A percentile compares a stretch with the other conserved stretches of the same genome.
Conservation (phyloP, 2,329 filamentous ascomycete genomes). For the Septoria linicola region DNA sequence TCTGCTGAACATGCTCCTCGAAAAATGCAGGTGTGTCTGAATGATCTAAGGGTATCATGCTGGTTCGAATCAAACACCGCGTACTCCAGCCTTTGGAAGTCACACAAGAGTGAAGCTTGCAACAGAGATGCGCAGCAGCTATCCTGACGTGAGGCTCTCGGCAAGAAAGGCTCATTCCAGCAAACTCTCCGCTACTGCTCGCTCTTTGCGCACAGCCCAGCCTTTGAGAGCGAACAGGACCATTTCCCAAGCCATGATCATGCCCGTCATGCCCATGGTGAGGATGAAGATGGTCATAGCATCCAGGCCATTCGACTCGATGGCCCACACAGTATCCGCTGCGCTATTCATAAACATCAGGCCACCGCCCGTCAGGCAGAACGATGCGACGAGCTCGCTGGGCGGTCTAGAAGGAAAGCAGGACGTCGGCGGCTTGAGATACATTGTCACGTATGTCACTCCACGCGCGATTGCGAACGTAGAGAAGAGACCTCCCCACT, state of each 20-base stretch:
- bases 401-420: constrained; percentile 80
- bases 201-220: constrained; percentile 61
- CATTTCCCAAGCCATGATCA: constrained; percentile 83
- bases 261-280: constrained; percentile 75
- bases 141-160: too few relatives aligned
- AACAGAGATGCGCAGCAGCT: too few relatives aligned
- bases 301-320: constrained; percentile 74
- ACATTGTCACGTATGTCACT: constrained; percentile 77
- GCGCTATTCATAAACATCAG: constrained; percentile 90
- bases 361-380: constrained; percentile 83
- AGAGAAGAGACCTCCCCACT: constrained; percentile 85
- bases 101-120: too few relatives aligned
- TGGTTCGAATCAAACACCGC: too few relatives aligned
- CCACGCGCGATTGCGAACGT: constrained; percentile 76
- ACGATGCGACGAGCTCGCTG: constrained; percentile 81
- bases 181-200: constrained; percentile 17
- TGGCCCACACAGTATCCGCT: constrained; percentile 71
- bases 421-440: constrained; percentile 76
- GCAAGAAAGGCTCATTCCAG: too few relatives aligned
- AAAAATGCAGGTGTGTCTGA: too few relatives aligned
- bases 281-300: constrained; percentile 94
- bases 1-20: too few relatives aligned
- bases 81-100: too few relatives aligned
- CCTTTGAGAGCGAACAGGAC: constrained; percentile 80
- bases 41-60: too few relatives aligned